phyloP scores from a whole-genome alignment of 805 yeast species.

The Maudiozyma barnettii region DNA sequence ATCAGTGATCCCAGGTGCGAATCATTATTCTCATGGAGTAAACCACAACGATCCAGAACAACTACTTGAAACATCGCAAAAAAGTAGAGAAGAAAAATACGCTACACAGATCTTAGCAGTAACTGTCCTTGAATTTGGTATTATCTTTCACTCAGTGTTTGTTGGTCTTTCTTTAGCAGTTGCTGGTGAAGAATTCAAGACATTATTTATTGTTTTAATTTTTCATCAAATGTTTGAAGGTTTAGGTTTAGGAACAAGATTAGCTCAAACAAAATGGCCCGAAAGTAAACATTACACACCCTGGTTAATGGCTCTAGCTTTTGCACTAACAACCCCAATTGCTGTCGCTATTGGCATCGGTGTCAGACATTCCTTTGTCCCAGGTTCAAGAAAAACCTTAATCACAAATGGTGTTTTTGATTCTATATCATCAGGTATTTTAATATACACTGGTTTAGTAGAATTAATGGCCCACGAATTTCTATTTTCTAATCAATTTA shows the following conservation, averaged over 20 bases:
- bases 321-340: slow-evolving; percentile 56
- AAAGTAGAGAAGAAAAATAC: slow-evolving; percentile 34
- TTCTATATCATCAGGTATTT: slow-evolving; percentile 61
- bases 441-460: slow-evolving; percentile 63
- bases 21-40: slow-evolving; percentile 7
- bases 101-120: slow-evolving; percentile 48
- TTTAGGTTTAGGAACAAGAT: slow-evolving; percentile 65
- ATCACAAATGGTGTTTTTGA: slow-evolving; percentile 58
- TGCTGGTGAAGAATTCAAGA: slow-evolving; percentile 52
- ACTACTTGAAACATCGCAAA: slow-evolving; percentile 7
- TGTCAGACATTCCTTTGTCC: slow-evolving; percentile 48
- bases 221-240: slow-evolving; percentile 80
- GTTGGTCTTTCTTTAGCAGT: slow-evolving; percentile 62
- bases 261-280: slow-evolving; percentile 53
- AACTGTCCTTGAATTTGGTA: slow-evolving; percentile 60
- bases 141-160: slow-evolving; percentile 66
- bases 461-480: slow-evolving; percentile 71
- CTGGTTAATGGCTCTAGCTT: slow-evolving; percentile 40
- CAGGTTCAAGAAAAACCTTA: slow-evolving; percentile 43
- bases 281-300: slow-evolving; percentile 30
- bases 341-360: slow-evolving; percentile 71
- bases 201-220: slow-evolving; percentile 54
- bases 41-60: slow-evolving; percentile 11
- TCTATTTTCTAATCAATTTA: slow-evolving; percentile 51
- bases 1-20: slow-evolving; percentile 4